Base-by-base conservation (phyloP, 257 asterid species). In the Anisodus tanguticus region DNA sequence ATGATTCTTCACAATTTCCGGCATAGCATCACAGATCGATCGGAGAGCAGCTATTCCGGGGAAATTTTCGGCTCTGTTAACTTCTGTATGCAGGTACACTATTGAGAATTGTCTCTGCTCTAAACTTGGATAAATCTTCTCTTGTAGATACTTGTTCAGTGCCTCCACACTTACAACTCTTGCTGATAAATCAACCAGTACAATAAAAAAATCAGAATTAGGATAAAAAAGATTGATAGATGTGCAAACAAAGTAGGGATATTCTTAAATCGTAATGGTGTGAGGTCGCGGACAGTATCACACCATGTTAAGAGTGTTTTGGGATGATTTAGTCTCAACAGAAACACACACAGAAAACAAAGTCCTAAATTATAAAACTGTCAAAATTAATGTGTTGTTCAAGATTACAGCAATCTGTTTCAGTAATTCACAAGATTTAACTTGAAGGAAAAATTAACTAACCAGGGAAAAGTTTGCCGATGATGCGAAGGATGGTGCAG, bases 401-500 rank as follows among this genome's bases (percentile, higher is more conserved):
- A 55, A 13, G 4, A 63, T 22, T 22, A 1, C 41, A 22, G 16
- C 69, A 63, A 63, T 63, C 69, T 63, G 41, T 3, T 22, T 9
- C 35, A 22, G 6, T 6, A 1, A 9, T 54, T 54, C 82, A 9
- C 80, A 31, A 9, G 31, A 55, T 41, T 9, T 16, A n/a, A 10
- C 45, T 41, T 12, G 10, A 79, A 70, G 12, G 31, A 22, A 22
- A 22, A 31, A 60, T 9, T 6, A 41, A 69, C 55, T 88, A 91
- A 95, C 98, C 97, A 1, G 95, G 97, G 79, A 93, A 94, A 93
- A 64, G 85, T 67, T 95, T 93, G 6, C 91, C 98, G 82, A 91
- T 82, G 88, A 95, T 62, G 80, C 91, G 91, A 68, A 95, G 93
- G 57, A 95, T 70, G 4, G 94, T 86, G 81, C 87, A 85, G 74